Percentiles rank a stretch among this genome's conserved stretches.
phyloP scores from a whole-genome alignment of 1,139 yeast genomes.

The Entelexis paramagnoliae region DNA sequence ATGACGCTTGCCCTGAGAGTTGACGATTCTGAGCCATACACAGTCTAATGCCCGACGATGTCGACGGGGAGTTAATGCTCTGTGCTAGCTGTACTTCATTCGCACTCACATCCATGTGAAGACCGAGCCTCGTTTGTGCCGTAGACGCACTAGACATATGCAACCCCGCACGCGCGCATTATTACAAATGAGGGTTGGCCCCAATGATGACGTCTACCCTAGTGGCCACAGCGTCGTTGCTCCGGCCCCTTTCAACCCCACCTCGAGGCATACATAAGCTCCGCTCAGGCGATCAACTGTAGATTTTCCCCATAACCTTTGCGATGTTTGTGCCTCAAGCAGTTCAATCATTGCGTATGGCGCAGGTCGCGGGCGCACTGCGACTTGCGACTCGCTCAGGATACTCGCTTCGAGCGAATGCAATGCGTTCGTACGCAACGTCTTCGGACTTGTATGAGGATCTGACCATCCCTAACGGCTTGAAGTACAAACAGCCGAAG shows the following conservation, averaged over 20 bases:
- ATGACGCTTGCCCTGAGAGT: not conserved
- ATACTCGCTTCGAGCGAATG: not conserved
- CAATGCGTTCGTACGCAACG: not conserved
- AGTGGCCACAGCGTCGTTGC: not conserved
- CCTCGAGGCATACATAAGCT: not conserved
- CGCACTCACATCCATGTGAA: no score
- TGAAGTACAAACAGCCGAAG: constrained; percentile 51
- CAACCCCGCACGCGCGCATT: constrained; percentile 3
- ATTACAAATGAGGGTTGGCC: constrained; percentile 2
- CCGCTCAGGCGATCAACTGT: not conserved
- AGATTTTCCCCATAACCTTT: not conserved
- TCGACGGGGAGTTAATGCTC: no score
- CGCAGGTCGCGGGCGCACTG: not conserved
- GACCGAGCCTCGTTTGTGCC: not conserved
- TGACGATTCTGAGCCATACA: not conserved
- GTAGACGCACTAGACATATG: not conserved
- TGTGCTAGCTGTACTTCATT: no score
- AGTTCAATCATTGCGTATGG: not conserved
- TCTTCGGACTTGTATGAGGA: constrained; percentile 22
- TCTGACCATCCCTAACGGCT: constrained; percentile 54
- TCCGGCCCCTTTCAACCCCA: not conserved
- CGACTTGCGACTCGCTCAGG: not conserved
- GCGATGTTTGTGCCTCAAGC: not conserved
- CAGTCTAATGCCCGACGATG: not conserved
- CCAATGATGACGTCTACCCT: not conserved